Conservation (phyloP, 2,329 filamentous ascomycete species). For the Pseudocercospora eumusae region DNA sequence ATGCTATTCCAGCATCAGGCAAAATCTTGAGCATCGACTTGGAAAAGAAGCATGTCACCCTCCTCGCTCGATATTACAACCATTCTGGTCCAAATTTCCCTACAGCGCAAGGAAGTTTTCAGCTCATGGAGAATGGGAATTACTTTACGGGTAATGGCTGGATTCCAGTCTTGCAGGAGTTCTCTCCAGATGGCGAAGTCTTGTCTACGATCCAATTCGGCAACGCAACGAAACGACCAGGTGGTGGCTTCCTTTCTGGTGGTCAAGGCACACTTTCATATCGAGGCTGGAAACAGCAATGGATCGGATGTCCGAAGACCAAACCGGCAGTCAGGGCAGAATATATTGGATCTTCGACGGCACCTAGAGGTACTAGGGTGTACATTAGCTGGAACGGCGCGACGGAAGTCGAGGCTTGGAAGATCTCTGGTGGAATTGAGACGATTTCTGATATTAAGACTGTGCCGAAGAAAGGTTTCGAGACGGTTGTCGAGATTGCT, state of each 20-base stretch:
- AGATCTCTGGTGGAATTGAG: constrained; percentile 33
- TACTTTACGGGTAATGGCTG: constrained; percentile 26
- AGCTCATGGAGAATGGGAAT: constrained; percentile 23
- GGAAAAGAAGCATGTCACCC: constrained; percentile 13
- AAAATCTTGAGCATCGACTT: constrained; percentile 26
- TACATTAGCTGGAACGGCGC: constrained; percentile 57
- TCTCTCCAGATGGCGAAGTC: constrained; percentile 20
- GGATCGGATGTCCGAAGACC: constrained; percentile 27
- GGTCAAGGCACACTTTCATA: constrained; percentile 23
- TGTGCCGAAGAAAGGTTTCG: constrained; percentile 27
- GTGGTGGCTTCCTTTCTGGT: constrained; percentile 16
- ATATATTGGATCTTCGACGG: background rate
- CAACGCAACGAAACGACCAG: constrained; percentile 16
- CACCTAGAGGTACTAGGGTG: constrained; percentile 28
- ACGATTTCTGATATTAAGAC: constrained; percentile 17
- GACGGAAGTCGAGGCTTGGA: constrained; percentile 49
- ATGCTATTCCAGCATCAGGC: constrained; percentile 24
- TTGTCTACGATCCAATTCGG: constrained; percentile 27
- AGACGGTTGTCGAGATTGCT: constrained; percentile 24
- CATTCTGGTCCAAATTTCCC: constrained; percentile 21
- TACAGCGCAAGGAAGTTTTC: constrained; percentile 28
- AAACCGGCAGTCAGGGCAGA: constrained; percentile 19
- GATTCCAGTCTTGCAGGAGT: constrained; percentile 28
- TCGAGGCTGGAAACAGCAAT: constrained; percentile 27
- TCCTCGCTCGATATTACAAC: constrained; percentile 22